Percentiles rank a stretch among this genome's conserved stretches.
Conservation (phyloP, 176 grass and related monocot genomes). For the Eleusine coracana region DNA sequence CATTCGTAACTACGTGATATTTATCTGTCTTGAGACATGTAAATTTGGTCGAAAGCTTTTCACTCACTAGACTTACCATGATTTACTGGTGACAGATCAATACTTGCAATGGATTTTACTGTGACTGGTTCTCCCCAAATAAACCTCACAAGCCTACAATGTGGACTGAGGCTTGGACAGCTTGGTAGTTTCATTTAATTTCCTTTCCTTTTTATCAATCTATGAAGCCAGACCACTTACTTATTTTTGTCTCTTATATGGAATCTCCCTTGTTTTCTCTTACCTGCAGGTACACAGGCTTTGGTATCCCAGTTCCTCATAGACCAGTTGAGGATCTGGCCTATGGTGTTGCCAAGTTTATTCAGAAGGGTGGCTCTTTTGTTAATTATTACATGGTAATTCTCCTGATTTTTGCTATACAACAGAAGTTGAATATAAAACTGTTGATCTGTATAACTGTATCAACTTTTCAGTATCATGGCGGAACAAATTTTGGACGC, state of each 20-base stretch:
- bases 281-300: conserved; percentile 81
- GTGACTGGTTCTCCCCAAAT: conserved; percentile 89
- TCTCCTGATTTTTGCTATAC: conserved; percentile 20
- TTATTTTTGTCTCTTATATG: conserved; percentile 26
- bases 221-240: not conserved
- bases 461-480: conserved; percentile 72
- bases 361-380: conserved; percentile 96
- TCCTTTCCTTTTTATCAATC: not conserved
- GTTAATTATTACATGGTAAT: conserved; percentile 99
- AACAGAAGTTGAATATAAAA: conserved; percentile 27
- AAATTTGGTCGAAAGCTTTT: conserved; percentile 4
- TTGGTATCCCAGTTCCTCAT: conserved; percentile 86
- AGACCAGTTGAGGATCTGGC: conserved; percentile 92
- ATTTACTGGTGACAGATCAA: conserved; percentile 67
- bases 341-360: conserved; percentile 91
- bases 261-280: conserved; percentile 33
- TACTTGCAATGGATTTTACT: conserved; percentile 98
- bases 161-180: conserved; percentile 98
- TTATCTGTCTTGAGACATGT: not conserved
- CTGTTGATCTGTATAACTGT: conserved; percentile 3
- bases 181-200: conserved; percentile 66
- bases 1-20: not conserved
- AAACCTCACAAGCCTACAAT: conserved; percentile 89
- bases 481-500: conserved; percentile 94
- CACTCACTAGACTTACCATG: conserved; percentile 7